Conservation (phyloP, 345 rosid species). For the Garcia nutans region DNA sequence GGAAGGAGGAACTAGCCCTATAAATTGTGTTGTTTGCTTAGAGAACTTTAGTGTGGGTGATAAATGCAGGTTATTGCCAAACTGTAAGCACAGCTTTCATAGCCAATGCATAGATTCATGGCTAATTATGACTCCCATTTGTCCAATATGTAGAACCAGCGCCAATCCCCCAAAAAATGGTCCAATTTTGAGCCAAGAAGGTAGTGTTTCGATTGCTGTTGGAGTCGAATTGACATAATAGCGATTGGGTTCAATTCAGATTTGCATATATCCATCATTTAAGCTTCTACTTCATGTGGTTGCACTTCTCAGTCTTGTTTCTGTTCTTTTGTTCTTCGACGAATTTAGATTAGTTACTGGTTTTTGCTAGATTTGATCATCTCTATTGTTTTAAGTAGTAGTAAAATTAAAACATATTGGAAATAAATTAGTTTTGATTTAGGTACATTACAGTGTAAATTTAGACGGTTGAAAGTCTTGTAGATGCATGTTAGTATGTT, state of each 20-base stretch:
- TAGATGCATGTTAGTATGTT: background rate
- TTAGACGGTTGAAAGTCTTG: background rate
- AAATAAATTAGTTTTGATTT: background rate
- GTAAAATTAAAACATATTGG: background rate
- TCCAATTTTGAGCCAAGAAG: conserved; percentile 6
- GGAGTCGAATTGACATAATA: conserved; percentile 10
- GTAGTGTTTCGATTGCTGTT: background rate
- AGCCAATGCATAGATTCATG: conserved; percentile 46
- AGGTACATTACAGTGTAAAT: background rate
- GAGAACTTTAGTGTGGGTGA: conserved; percentile 39
- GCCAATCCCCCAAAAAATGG: conserved; percentile 14
- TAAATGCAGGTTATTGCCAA: conserved; percentile 44
- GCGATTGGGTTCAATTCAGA: background rate
- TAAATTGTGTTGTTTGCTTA: conserved; percentile 50
- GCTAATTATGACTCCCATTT: conserved; percentile 40
- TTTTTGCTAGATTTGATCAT: background rate
- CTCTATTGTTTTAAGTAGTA: background rate
- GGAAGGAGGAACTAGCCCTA: conserved; percentile 18
- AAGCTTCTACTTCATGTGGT: background rate
- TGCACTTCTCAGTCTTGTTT: too few relatives aligned
- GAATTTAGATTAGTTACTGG: background rate
- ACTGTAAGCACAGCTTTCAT: conserved; percentile 46
- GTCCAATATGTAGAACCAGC: conserved; percentile 43
- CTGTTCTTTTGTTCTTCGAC: background rate
- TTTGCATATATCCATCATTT: background rate